Evolutionary conservation across 2,329 filamentous ascomycete genomes (phyloP).

Genomic region (Fusarium tuaranense): DNA sequence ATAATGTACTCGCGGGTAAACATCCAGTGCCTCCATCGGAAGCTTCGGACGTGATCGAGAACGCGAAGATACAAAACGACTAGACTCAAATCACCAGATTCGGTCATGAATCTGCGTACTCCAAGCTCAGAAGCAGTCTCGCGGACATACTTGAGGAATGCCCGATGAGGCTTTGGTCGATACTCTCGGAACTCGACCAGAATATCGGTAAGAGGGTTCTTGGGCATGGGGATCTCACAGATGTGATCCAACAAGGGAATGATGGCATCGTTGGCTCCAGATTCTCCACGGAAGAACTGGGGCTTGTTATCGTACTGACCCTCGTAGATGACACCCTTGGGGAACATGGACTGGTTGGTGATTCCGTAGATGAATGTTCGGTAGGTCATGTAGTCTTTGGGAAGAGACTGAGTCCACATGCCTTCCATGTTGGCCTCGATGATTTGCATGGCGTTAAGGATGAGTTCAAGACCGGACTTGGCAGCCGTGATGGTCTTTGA

Average conservation of each 20-base stretch:
- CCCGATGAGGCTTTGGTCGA: constrained; percentile 87
- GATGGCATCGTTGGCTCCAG: constrained; percentile 94
- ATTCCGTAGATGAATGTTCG: constrained; percentile 98
- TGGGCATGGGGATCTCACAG: constrained; percentile 86
- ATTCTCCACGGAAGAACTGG: constrained; percentile 89
- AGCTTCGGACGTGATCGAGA: constrained; percentile 82
- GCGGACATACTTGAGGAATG: constrained; percentile 81
- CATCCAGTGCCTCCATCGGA: constrained; percentile 87
- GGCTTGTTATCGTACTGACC: constrained; percentile 78
- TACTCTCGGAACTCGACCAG: constrained; percentile 90
- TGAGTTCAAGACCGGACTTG: constrained; percentile 71
- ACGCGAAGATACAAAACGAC: constrained; percentile 72
- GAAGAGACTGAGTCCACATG: constrained; percentile 93
- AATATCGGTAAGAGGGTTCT: constrained; percentile 89
- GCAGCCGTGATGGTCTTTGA: constrained; percentile 55
- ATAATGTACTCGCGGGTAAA: constrained; percentile 88
- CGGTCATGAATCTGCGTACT: constrained; percentile 64
- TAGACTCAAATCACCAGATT: constrained; percentile 51
- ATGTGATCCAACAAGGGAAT: constrained; percentile 91
- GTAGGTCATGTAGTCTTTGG: constrained; percentile 87
- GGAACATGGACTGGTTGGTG: constrained; percentile 93
- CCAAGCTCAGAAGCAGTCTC: constrained; percentile 60
- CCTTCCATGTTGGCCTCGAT: constrained; percentile 86
- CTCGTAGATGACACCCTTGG: constrained; percentile 89
- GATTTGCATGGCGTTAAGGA: constrained; percentile 69